A percentile compares a stretch with the other conserved stretches of the same genome.
These are phyloP conservation scores for Brassica juncea DNA, from an alignment of 345 rosid genomes.

Conservation along the genomic window DNA sequence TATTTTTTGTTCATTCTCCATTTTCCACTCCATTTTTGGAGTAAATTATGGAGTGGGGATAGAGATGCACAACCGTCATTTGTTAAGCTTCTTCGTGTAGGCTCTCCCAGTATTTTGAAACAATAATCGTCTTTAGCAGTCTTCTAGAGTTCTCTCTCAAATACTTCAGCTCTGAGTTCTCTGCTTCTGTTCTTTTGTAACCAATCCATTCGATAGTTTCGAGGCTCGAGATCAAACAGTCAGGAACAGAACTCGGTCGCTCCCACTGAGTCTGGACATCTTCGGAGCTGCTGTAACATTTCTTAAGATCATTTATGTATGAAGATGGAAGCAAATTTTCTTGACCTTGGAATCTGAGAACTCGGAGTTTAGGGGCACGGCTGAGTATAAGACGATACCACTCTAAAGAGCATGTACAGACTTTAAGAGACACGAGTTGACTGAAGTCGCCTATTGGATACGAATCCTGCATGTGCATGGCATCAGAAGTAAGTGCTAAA, in stretches of 20 bases:
- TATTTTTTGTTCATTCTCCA: no score
- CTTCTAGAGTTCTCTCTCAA: not conserved
- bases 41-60: no score
- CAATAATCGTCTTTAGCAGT: not conserved
- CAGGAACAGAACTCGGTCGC: not conserved
- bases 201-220: slow-evolving; percentile 6
- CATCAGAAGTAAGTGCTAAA: not conserved
- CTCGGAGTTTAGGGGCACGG: slow-evolving; percentile 16
- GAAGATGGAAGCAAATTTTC: not conserved
- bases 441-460: not conserved
- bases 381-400: not conserved
- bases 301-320: not conserved
- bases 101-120: not conserved
- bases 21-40: no score
- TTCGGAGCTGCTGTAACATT: not conserved
- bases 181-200: not conserved
- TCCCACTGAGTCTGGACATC: slow-evolving; percentile 4
- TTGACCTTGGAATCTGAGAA: slow-evolving; percentile 22
- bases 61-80: not conserved
- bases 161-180: not conserved
- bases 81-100: not conserved
- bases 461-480: not conserved
- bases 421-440: slow-evolving; percentile 15
- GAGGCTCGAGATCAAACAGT: slow-evolving; percentile 19
- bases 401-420: not conserved